Conservation (phyloP, 345 rosid genomes). For the Viola odorata region DNA sequence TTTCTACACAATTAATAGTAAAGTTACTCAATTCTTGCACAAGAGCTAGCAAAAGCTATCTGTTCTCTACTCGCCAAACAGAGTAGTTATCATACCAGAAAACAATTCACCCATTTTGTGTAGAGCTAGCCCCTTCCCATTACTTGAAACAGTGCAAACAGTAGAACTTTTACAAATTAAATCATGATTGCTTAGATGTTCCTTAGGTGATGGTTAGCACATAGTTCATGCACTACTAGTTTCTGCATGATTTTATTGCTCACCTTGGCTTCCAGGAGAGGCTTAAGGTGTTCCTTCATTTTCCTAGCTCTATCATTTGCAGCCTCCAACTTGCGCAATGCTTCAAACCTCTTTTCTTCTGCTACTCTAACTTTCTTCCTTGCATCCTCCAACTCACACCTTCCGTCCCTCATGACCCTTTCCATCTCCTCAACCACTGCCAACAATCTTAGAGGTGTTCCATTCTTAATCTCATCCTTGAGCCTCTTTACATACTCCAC, state of each 20-base stretch:
- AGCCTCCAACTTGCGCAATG: conserved; percentile 36
- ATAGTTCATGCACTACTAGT: neutral
- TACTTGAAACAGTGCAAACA: too few relatives aligned
- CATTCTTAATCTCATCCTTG: conserved; percentile 44
- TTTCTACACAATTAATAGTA: too few relatives aligned
- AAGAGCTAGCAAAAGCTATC: too few relatives aligned
- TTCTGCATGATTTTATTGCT: conserved; percentile 4
- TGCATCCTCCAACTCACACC: conserved; percentile 42
- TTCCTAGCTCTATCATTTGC: conserved; percentile 36
- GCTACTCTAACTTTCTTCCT: conserved; percentile 39
- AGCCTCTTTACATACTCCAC: conserved; percentile 41
- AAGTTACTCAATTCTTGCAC: too few relatives aligned
- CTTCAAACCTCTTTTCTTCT: conserved; percentile 39
- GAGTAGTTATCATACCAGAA: too few relatives aligned
- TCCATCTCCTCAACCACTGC: conserved; percentile 46
- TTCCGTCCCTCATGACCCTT: conserved; percentile 29
- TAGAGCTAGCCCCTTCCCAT: too few relatives aligned
- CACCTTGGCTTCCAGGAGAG: conserved; percentile 22
- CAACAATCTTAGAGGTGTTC: conserved; percentile 37
- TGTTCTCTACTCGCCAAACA: too few relatives aligned
- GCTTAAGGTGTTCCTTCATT: conserved; percentile 25
- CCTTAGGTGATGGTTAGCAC: too few relatives aligned
- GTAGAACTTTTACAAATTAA: too few relatives aligned
- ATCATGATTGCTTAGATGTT: too few relatives aligned
- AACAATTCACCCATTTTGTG: too few relatives aligned